Evolutionary conservation across 1,139 yeast species (phyloP).

Genomic region (Debaryomyces sp.): DNA sequence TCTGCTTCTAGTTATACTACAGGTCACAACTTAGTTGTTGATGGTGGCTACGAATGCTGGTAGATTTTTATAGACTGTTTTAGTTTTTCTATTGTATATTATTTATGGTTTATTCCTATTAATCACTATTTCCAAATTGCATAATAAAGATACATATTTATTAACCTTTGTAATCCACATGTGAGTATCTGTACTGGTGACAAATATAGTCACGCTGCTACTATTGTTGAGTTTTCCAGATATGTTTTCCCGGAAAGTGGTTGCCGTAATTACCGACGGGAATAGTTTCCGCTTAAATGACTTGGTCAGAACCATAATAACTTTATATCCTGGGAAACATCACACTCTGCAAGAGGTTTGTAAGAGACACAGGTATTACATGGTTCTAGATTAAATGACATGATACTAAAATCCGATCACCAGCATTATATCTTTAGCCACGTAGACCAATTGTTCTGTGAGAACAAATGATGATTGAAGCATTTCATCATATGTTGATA

Average conservation of each 20-base stretch:
- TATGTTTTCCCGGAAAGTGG: not conserved
- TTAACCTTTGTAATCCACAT: not conserved
- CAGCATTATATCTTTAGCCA: not conserved
- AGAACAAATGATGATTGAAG: not conserved
- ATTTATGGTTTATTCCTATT: constrained; percentile 3
- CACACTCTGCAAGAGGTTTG: not conserved
- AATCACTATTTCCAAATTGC: constrained; percentile 5
- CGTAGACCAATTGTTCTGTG: not conserved
- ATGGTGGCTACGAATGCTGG: constrained; percentile 51
- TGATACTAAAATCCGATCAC: not conserved
- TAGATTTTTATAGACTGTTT: constrained; percentile 13
- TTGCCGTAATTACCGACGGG: not conserved
- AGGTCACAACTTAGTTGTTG: constrained; percentile 53
- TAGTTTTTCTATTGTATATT: constrained; percentile 3
- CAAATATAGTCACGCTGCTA: not conserved
- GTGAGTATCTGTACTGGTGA: not conserved
- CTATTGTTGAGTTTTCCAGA: not conserved
- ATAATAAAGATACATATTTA: not conserved
- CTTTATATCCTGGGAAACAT: not conserved
- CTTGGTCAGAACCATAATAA: not conserved
- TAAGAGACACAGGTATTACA: not conserved
- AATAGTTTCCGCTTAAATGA: not conserved
- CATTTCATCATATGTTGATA: not conserved
- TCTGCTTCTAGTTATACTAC: constrained; percentile 51
- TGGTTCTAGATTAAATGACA: not conserved